A percentile compares a stretch with the other conserved stretches of the same genome.
Conservation (phyloP, 2,329 filamentous ascomycete genomes). For the Aspergillus japonicus region DNA sequence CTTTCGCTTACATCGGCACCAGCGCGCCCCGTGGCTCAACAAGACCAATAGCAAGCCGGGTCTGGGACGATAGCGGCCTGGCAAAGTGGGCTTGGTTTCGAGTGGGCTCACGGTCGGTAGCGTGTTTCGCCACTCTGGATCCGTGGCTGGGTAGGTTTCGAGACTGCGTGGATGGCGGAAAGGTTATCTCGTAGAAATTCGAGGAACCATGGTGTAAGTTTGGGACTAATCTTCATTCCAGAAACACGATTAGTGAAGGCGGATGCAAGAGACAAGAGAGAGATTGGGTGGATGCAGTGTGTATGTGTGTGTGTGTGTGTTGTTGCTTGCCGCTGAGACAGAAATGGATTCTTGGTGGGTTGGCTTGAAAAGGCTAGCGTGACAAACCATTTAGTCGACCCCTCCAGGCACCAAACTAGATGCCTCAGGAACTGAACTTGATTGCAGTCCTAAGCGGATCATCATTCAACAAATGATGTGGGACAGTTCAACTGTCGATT, state of each 20-base stretch:
- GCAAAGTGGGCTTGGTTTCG: conserved; percentile 2
- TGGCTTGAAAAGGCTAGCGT: background rate
- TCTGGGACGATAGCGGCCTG: background rate
- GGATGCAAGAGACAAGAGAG: background rate
- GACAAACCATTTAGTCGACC: no score
- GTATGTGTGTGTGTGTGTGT: no score
- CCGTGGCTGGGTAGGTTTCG: background rate
- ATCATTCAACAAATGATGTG: no score
- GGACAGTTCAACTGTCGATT: no score
- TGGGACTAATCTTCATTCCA: background rate
- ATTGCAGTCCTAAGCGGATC: no score
- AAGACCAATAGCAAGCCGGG: conserved; percentile 4
- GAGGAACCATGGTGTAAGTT: background rate
- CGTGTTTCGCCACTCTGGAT: background rate
- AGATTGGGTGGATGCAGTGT: no score
- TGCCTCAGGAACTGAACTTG: background rate
- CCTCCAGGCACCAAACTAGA: background rate
- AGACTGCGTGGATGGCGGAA: background rate
- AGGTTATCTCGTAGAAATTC: background rate
- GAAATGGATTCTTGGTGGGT: background rate
- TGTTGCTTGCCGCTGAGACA: no score
- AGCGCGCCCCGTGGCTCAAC: conserved; percentile 3
- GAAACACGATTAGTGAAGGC: no score
- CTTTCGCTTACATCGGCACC: conserved; percentile 17
- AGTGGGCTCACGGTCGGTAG: background rate